Conservation (phyloP, 1,139 yeast genomes). For the Yamadazyma kanchanaburiensis region DNA sequence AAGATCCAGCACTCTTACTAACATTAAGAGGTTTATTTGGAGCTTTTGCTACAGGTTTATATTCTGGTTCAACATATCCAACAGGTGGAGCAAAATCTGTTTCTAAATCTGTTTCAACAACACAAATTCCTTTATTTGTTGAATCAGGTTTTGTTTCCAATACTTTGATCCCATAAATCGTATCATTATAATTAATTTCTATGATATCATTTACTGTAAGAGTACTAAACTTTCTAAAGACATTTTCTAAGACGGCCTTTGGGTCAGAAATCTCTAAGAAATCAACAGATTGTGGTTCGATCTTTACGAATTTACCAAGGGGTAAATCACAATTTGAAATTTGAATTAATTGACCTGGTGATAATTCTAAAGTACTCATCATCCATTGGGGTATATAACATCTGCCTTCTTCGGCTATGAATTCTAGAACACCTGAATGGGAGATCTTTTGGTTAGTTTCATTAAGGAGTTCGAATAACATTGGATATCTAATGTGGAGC, state of each 20-base stretch:
- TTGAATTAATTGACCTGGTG: constrained; percentile 77
- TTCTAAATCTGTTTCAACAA: constrained; percentile 92
- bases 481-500: constrained; percentile 88
- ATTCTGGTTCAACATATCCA: constrained; percentile 91
- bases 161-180: constrained; percentile 75
- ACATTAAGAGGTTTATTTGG: constrained; percentile 36
- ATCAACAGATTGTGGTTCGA: constrained; percentile 93
- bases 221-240: constrained; percentile 84
- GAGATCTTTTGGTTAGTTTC: constrained; percentile 59
- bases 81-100: constrained; percentile 99
- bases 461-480: constrained; percentile 80
- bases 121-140: constrained; percentile 67
- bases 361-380: constrained; percentile 71
- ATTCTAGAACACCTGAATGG: constrained; percentile 94
- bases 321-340: constrained; percentile 78
- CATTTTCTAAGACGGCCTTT: constrained; percentile 92
- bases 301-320: constrained; percentile 82
- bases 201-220: constrained; percentile 82
- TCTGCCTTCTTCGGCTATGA: constrained; percentile 96
- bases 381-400: constrained; percentile 96
- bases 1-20: constrained; percentile 49
- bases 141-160: constrained; percentile 85
- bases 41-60: constrained; percentile 35
- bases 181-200: constrained; percentile 81
- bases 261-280: constrained; percentile 94